These are phyloP conservation scores for Boletus pseudopeckii DNA, from an alignment of 768 basidiomycete genomes.

Conservation along the genomic window DNA sequence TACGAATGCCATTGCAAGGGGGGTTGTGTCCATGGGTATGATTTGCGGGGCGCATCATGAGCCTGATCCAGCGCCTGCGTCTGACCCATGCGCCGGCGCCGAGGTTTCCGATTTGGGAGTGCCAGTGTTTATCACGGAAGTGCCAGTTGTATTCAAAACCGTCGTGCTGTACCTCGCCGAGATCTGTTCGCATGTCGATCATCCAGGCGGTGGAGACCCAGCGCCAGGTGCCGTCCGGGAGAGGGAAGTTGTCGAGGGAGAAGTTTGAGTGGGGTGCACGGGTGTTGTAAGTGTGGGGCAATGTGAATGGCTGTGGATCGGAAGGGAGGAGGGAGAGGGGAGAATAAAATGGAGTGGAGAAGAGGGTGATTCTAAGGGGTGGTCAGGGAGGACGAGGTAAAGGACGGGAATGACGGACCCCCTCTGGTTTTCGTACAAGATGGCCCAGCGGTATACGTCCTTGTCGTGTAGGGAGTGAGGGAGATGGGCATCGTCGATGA, in stretches of 20 bases:
- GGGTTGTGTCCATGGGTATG: conserved; percentile 4
- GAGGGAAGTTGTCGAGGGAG: conserved; percentile 59
- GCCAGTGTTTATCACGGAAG: conserved; percentile 68
- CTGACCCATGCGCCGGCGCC: conserved; percentile 74
- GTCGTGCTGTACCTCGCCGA: conserved; percentile 73
- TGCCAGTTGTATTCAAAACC: conserved; percentile 86
- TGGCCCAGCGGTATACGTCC: conserved; percentile 71
- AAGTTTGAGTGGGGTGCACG: conserved; percentile 52
- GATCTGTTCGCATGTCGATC: conserved; percentile 82
- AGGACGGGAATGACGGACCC: conserved; percentile 45
- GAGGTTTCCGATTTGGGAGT: conserved; percentile 53
- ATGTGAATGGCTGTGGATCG: conserved; percentile 73
- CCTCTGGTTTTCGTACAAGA: conserved; percentile 80
- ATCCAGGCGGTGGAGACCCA: conserved; percentile 83
- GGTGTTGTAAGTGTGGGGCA: conserved; percentile 40
- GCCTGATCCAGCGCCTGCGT: conserved; percentile 75
- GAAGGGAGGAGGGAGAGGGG: conserved; percentile 61
- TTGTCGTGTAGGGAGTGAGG: conserved; percentile 30
- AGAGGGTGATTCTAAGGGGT: conserved; percentile 53
- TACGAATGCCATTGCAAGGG: background rate
- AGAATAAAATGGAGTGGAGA: conserved; percentile 74
- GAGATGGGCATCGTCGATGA: conserved; percentile 27
- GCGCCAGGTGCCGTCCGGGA: conserved; percentile 77
- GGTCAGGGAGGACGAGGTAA: conserved; percentile 4
- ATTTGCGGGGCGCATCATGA: conserved; percentile 72